Evolutionary conservation across 2,329 filamentous ascomycete genomes (phyloP).

Genomic region (Penicillium nordicum): DNA sequence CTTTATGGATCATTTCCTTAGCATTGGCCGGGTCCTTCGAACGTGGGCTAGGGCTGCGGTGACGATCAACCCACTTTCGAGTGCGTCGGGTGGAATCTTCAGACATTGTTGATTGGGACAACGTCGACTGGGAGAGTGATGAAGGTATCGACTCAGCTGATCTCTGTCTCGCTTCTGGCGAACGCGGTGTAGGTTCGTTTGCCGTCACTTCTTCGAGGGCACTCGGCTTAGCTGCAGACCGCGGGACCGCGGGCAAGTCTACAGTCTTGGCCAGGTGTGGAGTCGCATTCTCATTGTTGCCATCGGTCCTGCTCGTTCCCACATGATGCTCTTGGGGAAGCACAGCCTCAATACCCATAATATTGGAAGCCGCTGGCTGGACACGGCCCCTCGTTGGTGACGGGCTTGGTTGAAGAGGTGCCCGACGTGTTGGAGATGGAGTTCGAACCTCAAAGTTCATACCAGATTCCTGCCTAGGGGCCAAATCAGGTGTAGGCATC

Average conservation of each 20-base stretch:
- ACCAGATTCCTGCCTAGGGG: constrained; percentile 4
- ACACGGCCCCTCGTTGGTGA: constrained; percentile 18
- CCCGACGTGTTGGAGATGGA: constrained; percentile 17
- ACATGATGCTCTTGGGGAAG: constrained; percentile 9
- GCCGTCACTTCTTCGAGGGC: constrained; percentile 40
- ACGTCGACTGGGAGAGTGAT: constrained; percentile 7
- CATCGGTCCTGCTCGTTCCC: not conserved
- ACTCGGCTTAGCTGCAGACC: constrained; percentile 25
- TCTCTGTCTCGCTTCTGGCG: constrained; percentile 13
- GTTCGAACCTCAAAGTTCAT: constrained; percentile 15
- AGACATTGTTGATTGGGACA: constrained; percentile 4
- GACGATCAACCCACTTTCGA: constrained; percentile 36
- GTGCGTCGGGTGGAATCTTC: constrained; percentile 29
- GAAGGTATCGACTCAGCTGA: constrained; percentile 12
- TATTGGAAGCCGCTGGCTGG: constrained; percentile 10
- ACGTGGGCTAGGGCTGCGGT: constrained; percentile 36
- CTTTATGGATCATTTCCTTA: constrained; percentile 39
- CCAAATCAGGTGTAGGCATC: constrained; percentile 12
- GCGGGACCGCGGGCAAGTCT: constrained; percentile 19
- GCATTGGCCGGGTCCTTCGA: constrained; percentile 40
- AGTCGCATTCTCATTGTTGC: constrained; percentile 27
- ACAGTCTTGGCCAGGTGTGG: constrained; percentile 12
- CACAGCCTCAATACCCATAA: constrained; percentile 1
- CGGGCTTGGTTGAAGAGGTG: constrained; percentile 21
- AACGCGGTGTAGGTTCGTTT: constrained; percentile 33